Conservation (phyloP, 345 rosid species). For the Melaleuca quinquenervia region DNA sequence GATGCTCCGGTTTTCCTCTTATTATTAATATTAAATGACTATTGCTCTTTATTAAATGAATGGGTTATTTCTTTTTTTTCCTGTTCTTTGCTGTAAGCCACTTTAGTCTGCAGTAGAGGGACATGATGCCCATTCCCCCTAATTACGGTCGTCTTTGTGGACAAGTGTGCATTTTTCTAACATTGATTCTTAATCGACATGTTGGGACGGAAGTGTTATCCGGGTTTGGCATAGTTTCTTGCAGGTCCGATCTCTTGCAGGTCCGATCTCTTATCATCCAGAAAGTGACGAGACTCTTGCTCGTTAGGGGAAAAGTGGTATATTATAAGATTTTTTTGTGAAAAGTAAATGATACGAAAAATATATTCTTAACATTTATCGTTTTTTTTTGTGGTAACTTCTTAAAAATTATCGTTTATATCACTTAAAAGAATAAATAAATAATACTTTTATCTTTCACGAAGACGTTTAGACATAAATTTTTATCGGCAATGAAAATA, state of each 20-base stretch:
- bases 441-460: too few relatives aligned
- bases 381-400: too few relatives aligned
- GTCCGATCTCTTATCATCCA: not conserved
- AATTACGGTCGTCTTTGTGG: conserved; percentile 20
- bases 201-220: not conserved
- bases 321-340: not conserved
- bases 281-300: not conserved
- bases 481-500: too few relatives aligned
- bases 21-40: not conserved
- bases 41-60: not conserved
- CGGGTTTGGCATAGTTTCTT: not conserved
- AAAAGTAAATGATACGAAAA: too few relatives aligned
- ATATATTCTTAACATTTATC: too few relatives aligned
- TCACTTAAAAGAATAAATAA: too few relatives aligned
- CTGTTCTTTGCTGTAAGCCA: conserved; percentile 34
- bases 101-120: conserved; percentile 6
- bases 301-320: not conserved
- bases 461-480: too few relatives aligned
- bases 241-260: not conserved
- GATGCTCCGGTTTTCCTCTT: not conserved
- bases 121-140: not conserved
- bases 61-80: conserved; percentile 2
- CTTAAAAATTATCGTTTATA: too few relatives aligned
- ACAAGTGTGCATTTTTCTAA: not conserved
- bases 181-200: not conserved